phyloP scores from a whole-genome alignment of 2,329 filamentous ascomycete species.

The Fusarium pseudograminearum region DNA sequence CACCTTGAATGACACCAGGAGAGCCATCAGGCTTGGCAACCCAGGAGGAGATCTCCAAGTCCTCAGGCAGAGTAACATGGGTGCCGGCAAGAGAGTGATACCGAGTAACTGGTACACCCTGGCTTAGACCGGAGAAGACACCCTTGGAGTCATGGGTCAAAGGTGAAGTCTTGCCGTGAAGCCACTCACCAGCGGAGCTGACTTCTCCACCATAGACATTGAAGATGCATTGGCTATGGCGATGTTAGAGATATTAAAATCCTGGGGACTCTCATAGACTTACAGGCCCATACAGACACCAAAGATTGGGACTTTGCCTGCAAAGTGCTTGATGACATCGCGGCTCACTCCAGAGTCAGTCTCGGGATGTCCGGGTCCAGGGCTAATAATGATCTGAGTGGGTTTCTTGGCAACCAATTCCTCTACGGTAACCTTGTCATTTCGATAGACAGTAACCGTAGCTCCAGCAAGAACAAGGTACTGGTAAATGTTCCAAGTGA shows the following conservation, averaged over 20 bases:
- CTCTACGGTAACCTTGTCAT: conserved; percentile 89
- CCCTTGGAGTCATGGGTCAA: conserved; percentile 90
- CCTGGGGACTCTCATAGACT: conserved; percentile 52
- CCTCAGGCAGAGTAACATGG: conserved; percentile 84
- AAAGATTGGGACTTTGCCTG: conserved; percentile 92
- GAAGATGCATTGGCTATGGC: conserved; percentile 89
- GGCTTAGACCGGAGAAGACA: conserved; percentile 85
- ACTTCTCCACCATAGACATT: conserved; percentile 93
- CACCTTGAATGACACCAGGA: conserved; percentile 94
- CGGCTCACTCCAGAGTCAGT: conserved; percentile 95
- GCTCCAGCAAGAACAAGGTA: conserved; percentile 97
- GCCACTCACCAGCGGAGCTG: conserved; percentile 91
- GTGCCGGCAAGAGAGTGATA: conserved; percentile 98
- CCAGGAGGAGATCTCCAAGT: conserved; percentile 91
- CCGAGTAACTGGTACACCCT: conserved; percentile 87
- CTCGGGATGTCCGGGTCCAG: conserved; percentile 91
- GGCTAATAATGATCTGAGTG: conserved; percentile 94
- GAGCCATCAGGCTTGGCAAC: conserved; percentile 80
- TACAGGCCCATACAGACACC: conserved; percentile 99
- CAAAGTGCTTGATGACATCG: conserved; percentile 89
- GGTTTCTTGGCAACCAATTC: conserved; percentile 86
- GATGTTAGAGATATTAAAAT: conserved; percentile 2
- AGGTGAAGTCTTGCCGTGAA: conserved; percentile 96
- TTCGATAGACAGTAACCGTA: conserved; percentile 87
- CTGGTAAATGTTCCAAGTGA: conserved; percentile 99